phyloP scores from a whole-genome alignment of 2,329 filamentous ascomycete genomes.

The Neofusicoccum sp. region DNA sequence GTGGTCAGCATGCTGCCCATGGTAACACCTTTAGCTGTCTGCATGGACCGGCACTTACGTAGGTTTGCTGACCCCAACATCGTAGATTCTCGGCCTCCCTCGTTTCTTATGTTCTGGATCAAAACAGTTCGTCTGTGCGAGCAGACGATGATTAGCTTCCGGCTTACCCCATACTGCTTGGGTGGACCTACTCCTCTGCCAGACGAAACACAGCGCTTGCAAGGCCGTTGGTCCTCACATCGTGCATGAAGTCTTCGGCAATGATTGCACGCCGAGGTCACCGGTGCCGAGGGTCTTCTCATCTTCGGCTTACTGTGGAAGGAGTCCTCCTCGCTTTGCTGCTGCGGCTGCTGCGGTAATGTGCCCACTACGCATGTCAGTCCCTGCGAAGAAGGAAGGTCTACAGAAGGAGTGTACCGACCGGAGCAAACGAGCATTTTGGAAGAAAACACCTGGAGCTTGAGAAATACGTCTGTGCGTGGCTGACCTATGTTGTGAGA shows the following conservation, averaged over 20 bases:
- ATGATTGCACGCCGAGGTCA: constrained; percentile 13
- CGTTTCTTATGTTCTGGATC: constrained; percentile 15
- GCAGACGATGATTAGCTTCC: not conserved
- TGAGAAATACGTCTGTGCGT: too few species aligned
- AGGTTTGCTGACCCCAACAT: constrained; percentile 4
- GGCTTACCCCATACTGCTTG: not conserved
- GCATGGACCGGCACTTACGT: not conserved
- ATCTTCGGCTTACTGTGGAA: not conserved
- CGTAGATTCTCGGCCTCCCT: constrained; percentile 7
- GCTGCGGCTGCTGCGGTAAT: not conserved
- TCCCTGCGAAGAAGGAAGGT: too few species aligned
- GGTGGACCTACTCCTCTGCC: not conserved
- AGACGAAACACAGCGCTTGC: constrained; percentile 8
- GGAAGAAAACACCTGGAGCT: not conserved
- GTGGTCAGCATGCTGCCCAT: not conserved
- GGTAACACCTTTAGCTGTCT: not conserved
- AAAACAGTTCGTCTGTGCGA: not conserved
- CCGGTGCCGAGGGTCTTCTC: constrained; percentile 6
- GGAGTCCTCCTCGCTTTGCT: not conserved
- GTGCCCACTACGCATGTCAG: not conserved
- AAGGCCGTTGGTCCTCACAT: not conserved
- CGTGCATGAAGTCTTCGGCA: constrained; percentile 14
- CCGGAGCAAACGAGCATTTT: not conserved
- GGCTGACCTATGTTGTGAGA: not conserved
- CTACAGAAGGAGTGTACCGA: not conserved